Evolutionary conservation across 2,329 filamentous ascomycete species (phyloP).

Genomic region (Parascedosporium putredinis): DNA sequence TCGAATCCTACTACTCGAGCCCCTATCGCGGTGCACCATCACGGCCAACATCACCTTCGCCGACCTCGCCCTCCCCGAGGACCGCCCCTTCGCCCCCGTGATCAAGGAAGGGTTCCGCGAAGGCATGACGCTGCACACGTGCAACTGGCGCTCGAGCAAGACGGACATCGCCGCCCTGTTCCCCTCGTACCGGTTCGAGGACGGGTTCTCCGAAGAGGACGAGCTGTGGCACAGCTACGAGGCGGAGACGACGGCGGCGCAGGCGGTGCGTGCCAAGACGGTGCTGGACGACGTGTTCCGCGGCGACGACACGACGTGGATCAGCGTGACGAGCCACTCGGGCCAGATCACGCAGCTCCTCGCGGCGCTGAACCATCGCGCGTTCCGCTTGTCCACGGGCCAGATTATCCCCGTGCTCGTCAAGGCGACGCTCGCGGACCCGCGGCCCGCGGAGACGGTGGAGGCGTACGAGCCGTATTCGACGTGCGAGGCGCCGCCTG

Average conservation of each 20-base stretch:
- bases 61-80: conserved; percentile 38
- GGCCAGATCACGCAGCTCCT: conserved; percentile 45
- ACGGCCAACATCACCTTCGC: conserved; percentile 54
- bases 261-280: conserved; percentile 36
- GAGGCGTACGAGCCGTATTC: conserved; percentile 26
- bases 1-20: conserved; percentile 54
- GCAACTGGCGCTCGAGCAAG: conserved; percentile 49
- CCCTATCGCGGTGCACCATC: conserved; percentile 53
- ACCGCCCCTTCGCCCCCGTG: conserved; percentile 42
- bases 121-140: conserved; percentile 57
- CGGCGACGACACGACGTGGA: conserved; percentile 40
- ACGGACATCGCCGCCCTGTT: conserved; percentile 41
- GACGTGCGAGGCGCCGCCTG: conserved; percentile 33
- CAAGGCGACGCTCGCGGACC: conserved; percentile 37
- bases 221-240: conserved; percentile 31
- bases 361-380: conserved; percentile 47
- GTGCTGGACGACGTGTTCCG: conserved; percentile 48
- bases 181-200: conserved; percentile 46
- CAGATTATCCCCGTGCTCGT: conserved; percentile 59
- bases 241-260: conserved; percentile 33
- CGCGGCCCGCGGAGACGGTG: conserved; percentile 21
- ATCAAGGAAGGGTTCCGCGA: conserved; percentile 59
- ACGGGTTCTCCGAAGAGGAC: conserved; percentile 47
- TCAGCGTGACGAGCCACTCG: conserved; percentile 50
- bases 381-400: conserved; percentile 54